Evolutionary conservation across 495 filamentous ascomycete species (phyloP).

Genomic region (Hypoxylon rickii): DNA sequence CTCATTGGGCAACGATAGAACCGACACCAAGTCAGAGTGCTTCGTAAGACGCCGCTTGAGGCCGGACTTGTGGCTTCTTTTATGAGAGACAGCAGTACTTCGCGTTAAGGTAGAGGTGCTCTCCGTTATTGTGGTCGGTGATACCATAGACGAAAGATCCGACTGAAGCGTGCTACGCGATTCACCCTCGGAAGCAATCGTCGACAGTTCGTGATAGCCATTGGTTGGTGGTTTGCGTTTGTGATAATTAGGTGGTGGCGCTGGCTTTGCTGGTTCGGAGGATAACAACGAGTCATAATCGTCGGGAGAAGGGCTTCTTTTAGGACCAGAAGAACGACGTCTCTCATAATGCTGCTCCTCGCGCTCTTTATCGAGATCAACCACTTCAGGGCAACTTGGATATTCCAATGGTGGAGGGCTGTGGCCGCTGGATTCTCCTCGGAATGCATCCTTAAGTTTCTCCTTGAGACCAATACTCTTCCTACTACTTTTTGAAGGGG

Average conservation of each 20-base stretch:
- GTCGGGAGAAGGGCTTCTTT: constrained; percentile 36
- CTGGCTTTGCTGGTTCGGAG: constrained; percentile 36
- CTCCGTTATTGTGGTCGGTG: constrained; percentile 56
- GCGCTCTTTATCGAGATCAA: constrained; percentile 42
- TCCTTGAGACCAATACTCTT: constrained; percentile 54
- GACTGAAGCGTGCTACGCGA: constrained; percentile 57
- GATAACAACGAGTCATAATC: constrained; percentile 40
- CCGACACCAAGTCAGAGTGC: constrained; percentile 91
- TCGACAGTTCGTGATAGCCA: constrained; percentile 71
- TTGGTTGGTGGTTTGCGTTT: constrained; percentile 65
- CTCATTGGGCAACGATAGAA: constrained; percentile 76
- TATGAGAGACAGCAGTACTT: constrained; percentile 43
- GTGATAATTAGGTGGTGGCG: constrained; percentile 35
- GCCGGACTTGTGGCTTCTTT: constrained; percentile 49
- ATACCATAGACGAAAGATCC: constrained; percentile 48
- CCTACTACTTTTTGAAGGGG: constrained; percentile 43
- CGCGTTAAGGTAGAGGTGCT: constrained; percentile 42
- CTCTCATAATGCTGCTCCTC: constrained; percentile 36
- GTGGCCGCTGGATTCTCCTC: constrained; percentile 56
- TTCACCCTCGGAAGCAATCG: constrained; percentile 67
- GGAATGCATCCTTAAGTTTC: constrained; percentile 57
- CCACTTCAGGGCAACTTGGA: constrained; percentile 44
- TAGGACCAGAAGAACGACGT: constrained; percentile 34
- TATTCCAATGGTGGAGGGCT: constrained; percentile 49
- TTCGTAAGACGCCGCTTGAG: constrained; percentile 82